A percentile compares a stretch with the other conserved stretches of the same genome.
phyloP scores from a whole-genome alignment of 257 asterid genomes.

The Anisodus acutangulus region DNA sequence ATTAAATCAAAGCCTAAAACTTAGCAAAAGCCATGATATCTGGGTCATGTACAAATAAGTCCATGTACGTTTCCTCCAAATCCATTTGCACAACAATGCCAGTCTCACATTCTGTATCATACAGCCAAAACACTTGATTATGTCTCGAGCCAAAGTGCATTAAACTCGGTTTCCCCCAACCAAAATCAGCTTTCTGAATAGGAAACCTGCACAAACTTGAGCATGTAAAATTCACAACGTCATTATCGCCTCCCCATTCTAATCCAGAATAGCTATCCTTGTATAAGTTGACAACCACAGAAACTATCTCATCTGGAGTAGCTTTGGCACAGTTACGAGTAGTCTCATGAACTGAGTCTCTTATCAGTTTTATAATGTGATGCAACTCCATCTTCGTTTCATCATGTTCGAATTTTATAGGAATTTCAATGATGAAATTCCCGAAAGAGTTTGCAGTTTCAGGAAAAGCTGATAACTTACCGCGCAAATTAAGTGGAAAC shows the following conservation, averaged over 20 bases:
- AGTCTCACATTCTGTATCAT: constrained; percentile 13
- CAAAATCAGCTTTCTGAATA: neutral
- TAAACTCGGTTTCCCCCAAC: neutral
- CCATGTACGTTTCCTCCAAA: neutral
- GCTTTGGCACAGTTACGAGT: neutral
- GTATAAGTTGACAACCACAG: constrained; percentile 11
- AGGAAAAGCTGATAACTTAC: neutral
- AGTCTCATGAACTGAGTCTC: neutral
- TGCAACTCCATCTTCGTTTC: neutral
- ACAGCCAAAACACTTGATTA: neutral
- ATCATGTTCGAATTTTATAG: neutral
- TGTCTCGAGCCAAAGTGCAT: neutral
- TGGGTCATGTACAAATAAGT: neutral
- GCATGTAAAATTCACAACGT: neutral
- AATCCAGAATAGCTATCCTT: neutral
- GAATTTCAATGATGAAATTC: constrained; percentile 28
- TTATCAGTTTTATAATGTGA: constrained; percentile 10
- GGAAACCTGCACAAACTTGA: neutral
- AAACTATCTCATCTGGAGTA: neutral
- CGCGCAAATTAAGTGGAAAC: constrained; percentile 28
- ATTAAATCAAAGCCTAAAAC: neutral
- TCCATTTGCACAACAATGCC: constrained; percentile 11
- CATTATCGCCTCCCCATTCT: neutral
- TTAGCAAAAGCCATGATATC: neutral
- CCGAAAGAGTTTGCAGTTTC: constrained; percentile 2